Evolutionary conservation across 2,329 filamentous ascomycete species (phyloP), one percentile per base, ranked within the genome.

Genomic region (Parascedosporium putredinis): DNA sequence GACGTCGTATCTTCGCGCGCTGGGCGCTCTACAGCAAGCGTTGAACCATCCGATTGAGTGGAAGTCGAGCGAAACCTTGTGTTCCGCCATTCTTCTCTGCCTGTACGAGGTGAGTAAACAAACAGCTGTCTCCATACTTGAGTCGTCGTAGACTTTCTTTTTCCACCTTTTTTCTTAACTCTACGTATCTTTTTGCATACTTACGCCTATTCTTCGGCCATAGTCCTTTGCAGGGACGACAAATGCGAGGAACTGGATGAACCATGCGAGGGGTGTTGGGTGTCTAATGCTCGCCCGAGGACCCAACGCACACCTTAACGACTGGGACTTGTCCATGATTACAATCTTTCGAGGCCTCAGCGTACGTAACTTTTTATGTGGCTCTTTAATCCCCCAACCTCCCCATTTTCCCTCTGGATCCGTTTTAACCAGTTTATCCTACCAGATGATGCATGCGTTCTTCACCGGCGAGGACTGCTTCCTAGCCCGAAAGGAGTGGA

Each of bases 201-300:
- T 16, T 25, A 31, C n/a, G 44, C 36, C n/a, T 38, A 34, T n/a
- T 14, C 7, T 12, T 36, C 3, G 5, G 9, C 9, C 42, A n/a
- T n/a, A 69, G 67, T 56, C 69, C n/a, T 70, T 70, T 56, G 67
- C 67, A 4, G 68, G 67, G n/a, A 71, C 67, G 5, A 56, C 54
- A 22, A 55, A 60, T 27, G 51, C 65, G 4, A 56, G 60, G 29
- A 65, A 62, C 33, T 70, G 67, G 67, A 58, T 67, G 52, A 60
- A 64, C 47, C 68, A 71, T 53, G 65, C 67, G 9, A 59, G 57
- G 27, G 67, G 67, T 20, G 64, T 69, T 44, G 59, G 62, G 5
- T 58, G 56, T n/a, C 55, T 70, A 45, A 64, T 70, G 52, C 61
- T 67, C 53, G 60, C 65, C 44, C 65, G 68, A 18, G 67, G 67